Evolutionary conservation across 257 asterid genomes (phyloP), one percentile per base, ranked within the genome.

Genomic region (Primulina huaijiensis): DNA sequence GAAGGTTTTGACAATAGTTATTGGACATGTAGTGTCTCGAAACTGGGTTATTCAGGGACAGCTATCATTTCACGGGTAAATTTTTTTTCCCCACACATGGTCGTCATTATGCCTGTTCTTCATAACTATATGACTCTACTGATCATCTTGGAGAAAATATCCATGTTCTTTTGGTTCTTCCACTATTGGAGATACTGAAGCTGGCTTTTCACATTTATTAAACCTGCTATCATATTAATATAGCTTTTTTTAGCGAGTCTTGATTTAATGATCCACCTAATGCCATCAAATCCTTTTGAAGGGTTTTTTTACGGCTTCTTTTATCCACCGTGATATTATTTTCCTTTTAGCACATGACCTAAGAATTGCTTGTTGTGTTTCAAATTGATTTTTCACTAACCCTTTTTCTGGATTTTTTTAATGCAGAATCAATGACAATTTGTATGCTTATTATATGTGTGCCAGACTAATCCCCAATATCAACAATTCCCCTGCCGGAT

Each of bases 21-120:
- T 79, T 93, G 99, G 97, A 87, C 92, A 2, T 93, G 99, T 65
- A 93, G 99, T 70, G 86, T 84, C 69, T 77, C 96, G 10, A 93
- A 93, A 73, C 90, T 86, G 76, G 99, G 99, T 53, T 93, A 93
- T 81, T 87, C 99, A 40, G 97, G 97, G 68, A 82, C 99, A 55
- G 96, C 99, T 72, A 82, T 93, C 75, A 87, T 93, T 79, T 93
- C 99, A 63, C 87, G 96, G 83, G 99, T 91, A 83, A 70, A 66
- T 52, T 70, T 68, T 75, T 60, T 64, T 69, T 67, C 35, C 59
- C 62, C 61, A 60, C 21, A 23, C 38, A 43, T 38, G 29, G 23
- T 67, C 43, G 37, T 8, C n/a, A 29, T 8, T 56, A 55, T 43
- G 11, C 17, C n/a, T 12, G 53, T 43, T 10, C 53, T 11, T 43